Evolutionary conservation across 2,329 filamentous ascomycete species (phyloP).

Genomic region (Pseudogymnoascus sp.): DNA sequence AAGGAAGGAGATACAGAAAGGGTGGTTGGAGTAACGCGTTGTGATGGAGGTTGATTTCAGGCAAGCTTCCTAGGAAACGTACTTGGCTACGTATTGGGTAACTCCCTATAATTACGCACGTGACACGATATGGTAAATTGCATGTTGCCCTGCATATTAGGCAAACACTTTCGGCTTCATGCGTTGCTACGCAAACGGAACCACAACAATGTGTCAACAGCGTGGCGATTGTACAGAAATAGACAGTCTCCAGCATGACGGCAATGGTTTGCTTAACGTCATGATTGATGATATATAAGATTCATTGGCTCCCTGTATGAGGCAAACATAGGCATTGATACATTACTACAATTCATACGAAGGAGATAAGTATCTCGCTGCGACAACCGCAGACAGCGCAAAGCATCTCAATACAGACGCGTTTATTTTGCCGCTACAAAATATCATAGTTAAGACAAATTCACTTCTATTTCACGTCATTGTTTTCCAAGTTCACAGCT

Average conservation of each 20-base stretch:
- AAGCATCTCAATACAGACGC: background rate
- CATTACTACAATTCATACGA: background rate
- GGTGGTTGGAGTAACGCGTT: conserved; percentile 1
- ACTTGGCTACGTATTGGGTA: conserved; percentile 9
- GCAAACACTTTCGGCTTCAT: background rate
- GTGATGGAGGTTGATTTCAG: conserved; percentile 8
- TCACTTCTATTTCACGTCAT: conserved; percentile 3
- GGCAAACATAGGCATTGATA: background rate
- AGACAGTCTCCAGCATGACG: background rate
- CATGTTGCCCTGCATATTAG: background rate
- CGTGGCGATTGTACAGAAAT: conserved; percentile 1
- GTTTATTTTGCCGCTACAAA: background rate
- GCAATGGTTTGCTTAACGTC: background rate
- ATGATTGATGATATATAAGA: background rate
- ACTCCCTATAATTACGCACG: background rate
- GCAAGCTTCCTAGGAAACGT: conserved; percentile 6
- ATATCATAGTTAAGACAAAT: background rate
- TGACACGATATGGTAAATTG: background rate
- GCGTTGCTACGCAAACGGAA: background rate
- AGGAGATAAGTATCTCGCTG: too few relatives aligned
- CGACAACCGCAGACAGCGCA: background rate
- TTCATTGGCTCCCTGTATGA: background rate
- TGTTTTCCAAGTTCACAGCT: background rate
- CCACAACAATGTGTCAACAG: conserved; percentile 1
- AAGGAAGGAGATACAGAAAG: conserved; percentile 6